These are phyloP conservation scores for Athelia psychrophila DNA, from an alignment of 1,284 basidiomycete genomes.

Conservation along the genomic window DNA sequence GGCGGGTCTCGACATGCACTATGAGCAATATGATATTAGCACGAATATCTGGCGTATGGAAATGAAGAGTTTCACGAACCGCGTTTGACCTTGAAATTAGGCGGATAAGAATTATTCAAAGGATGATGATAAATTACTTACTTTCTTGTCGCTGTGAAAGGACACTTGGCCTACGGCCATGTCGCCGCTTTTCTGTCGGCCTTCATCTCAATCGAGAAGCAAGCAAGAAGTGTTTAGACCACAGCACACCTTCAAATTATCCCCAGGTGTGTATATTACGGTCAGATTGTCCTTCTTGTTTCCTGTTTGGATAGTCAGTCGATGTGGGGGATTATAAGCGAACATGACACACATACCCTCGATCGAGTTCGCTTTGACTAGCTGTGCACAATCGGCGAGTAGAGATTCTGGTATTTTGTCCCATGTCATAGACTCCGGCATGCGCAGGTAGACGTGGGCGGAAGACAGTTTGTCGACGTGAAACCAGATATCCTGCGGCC, in stretches of 20 bases:
- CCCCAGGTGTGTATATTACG: constrained; percentile 91
- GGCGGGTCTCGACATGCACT: constrained; percentile 80
- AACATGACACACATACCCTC: constrained; percentile 60
- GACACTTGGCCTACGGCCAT: constrained; percentile 96
- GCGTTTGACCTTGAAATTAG: constrained; percentile 64
- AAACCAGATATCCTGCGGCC: constrained; percentile 80
- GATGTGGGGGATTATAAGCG: no score
- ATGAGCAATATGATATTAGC: not conserved
- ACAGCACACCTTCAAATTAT: constrained; percentile 76
- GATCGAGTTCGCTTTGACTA: constrained; percentile 98
- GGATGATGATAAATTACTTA: constrained; percentile 27
- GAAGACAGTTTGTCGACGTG: constrained; percentile 91
- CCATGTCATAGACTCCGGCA: constrained; percentile 81
- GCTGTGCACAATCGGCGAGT: constrained; percentile 85
- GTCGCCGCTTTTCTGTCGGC: constrained; percentile 84
- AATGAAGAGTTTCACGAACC: constrained; percentile 52
- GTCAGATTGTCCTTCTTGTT: constrained; percentile 96
- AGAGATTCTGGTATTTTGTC: constrained; percentile 81
- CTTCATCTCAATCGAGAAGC: constrained; percentile 5
- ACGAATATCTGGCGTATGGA: no score
- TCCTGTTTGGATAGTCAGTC: constrained; percentile 42
- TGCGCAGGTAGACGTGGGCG: constrained; percentile 91
- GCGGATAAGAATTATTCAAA: no score
- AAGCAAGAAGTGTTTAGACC: not conserved
- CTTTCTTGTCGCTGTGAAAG: constrained; percentile 88